These are phyloP conservation scores for Teratosphaeria viscida DNA, from an alignment of 2,329 filamentous ascomycete species.

Conservation along the genomic window DNA sequence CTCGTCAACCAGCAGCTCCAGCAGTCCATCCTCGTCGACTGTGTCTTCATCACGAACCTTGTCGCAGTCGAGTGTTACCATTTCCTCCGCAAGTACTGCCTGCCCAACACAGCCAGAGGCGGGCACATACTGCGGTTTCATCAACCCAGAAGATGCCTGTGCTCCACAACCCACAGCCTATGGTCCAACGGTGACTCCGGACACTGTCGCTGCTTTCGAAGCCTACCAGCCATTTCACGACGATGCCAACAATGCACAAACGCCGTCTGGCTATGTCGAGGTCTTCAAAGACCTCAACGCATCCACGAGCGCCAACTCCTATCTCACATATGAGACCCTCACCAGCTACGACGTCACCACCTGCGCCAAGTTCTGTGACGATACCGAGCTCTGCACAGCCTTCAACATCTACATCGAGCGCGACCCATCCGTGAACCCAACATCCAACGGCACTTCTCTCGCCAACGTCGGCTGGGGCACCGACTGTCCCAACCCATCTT, in stretches of 20 bases:
- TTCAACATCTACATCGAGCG: constrained; percentile 29
- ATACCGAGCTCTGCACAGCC: constrained; percentile 21
- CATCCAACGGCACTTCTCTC: constrained; percentile 5
- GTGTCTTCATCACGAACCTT: background rate
- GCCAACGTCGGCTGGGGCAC: background rate
- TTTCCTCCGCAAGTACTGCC: background rate
- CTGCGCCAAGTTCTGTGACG: constrained; percentile 25
- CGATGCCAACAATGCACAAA: constrained; percentile 10
- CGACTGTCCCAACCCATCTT: constrained; percentile 27
- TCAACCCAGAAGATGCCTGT: constrained; percentile 29
- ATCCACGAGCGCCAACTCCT: constrained; percentile 20
- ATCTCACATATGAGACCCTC: constrained; percentile 24
- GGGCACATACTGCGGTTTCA: constrained; percentile 27
- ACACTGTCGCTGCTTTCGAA: constrained; percentile 18
- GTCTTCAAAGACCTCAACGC: constrained; percentile 24
- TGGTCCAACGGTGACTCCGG: constrained; percentile 19
- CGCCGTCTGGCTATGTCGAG: constrained; percentile 16
- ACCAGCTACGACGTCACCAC: constrained; percentile 19
- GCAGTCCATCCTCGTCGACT: background rate
- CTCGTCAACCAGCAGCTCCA: background rate
- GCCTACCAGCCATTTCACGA: constrained; percentile 16
- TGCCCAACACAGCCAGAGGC: constrained; percentile 13
- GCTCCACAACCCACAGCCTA: constrained; percentile 28
- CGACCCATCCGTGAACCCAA: constrained; percentile 24
- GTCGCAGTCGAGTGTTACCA: background rate